Base-by-base conservation (phyloP, 1,139 yeast genomes). In the Kodamaea sp. region DNA sequence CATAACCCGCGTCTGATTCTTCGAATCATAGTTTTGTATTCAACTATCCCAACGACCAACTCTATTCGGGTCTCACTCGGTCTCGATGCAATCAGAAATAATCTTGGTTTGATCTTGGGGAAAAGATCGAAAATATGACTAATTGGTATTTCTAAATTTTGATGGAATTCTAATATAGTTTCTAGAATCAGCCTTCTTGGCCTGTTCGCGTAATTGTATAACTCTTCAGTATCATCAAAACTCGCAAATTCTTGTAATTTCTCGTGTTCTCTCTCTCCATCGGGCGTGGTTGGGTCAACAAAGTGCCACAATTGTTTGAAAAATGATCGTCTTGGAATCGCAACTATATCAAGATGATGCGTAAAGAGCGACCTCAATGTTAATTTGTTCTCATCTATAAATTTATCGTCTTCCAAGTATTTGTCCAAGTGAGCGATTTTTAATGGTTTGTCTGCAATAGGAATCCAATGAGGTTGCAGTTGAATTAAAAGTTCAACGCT, bases 101-200 rank as follows among this genome's bases (percentile, higher is more conserved):
- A 69, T 40, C 98, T 68, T 7, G 96, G 96, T 45, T 81, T 79
- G 41, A 92, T 75, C 6, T 71, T 57, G 4, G 97, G 97, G 46
- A 92, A 70, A 27, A 87, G 63, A 44, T 92, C 97, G 36, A 86
- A 68, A 5, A 88, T 54, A 53, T 84, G 83, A 38, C 78, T 81
- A 29, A 85, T 57, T 0, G 98, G 97, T 24, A 92, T 79, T 35
- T 62, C 70, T 33, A 92, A 68, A 46, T 70, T 69, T 7, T 86
- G 75, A 45, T 75, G 78, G 55, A 92, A 92, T 56, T 92, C 99
- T 36, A 79, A 71, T 8, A 92, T 60, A 0, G 88, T 86, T 58
- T 92, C 99, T 24, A 88, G 58, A 7, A 90, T 75, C 43, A 95
- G 89, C 49, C 99, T 65, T 48, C 96, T 73, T 7, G 98, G 97